Evolutionary conservation across 306 rosid species (phyloP), one percentile per base, ranked within the genome.

Genomic region (Vigna unguiculata): DNA sequence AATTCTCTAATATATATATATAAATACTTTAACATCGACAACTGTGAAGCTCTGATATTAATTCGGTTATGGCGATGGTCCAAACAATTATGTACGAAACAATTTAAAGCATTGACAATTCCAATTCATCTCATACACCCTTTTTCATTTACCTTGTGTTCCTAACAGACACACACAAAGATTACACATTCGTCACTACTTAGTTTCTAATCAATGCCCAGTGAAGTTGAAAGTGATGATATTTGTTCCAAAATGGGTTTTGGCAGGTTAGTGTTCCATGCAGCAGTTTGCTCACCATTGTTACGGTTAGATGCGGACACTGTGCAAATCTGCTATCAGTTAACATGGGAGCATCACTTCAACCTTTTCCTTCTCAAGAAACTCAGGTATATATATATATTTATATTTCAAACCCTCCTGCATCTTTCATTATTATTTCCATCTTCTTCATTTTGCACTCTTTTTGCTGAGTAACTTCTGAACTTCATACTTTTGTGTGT

Each of bases 191-290:
- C 17, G 25, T 20, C 20, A n/a, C 41, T 36, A 20, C 11, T 36
- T 72, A 25, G 32, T 47, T 45, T 68, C 12, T 41, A 58, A 19
- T 8, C 6, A 38, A 15, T 67, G 32, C 21, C 55, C 24, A 70
- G 16, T 66, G 74, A 75, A 59, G 57, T 24, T 55, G 45, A 16
- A 76, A 51, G n/a, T 80, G 22, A 67, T 77, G 54, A 43, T 7
- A 28, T 78, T 24, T 63, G 32, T 75, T 46, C 7, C 21, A 22
- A 77, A 80, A 52, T 73, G 58, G 80, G 45, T 22, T 47, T 46
- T 47, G 46, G 87, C 91, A 95, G 99, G 99, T 95, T 47, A 92
- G 93, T 83, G 99, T 95, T 86, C 99, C 99, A 90, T 87, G 90
- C 86, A 88, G 83, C 88, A 91, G 85, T 82, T 49, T 87, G 82